phyloP scores from a whole-genome alignment of 805 yeast species.

The Pichia paraexigua region DNA sequence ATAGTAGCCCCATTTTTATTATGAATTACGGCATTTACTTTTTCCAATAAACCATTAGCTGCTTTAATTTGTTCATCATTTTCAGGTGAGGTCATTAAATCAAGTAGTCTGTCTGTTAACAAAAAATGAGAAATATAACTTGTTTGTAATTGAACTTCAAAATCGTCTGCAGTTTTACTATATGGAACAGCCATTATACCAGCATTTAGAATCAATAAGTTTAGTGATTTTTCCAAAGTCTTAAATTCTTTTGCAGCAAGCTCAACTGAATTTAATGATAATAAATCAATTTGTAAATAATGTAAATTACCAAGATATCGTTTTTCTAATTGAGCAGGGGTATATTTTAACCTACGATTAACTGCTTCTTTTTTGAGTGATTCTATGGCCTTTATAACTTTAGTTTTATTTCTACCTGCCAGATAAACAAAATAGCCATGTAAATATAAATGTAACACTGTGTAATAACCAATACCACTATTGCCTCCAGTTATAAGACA shows the following conservation, averaged over 20 bases:
- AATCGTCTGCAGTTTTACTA: constrained; percentile 49
- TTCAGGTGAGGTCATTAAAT: constrained; percentile 36
- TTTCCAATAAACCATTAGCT: background rate
- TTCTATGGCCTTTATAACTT: constrained; percentile 49
- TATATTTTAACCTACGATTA: constrained; percentile 19
- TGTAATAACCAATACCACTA: constrained; percentile 72
- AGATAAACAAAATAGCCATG: constrained; percentile 74
- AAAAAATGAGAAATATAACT: constrained; percentile 72
- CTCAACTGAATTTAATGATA: constrained; percentile 39
- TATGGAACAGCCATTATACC: constrained; percentile 76
- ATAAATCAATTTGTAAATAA: constrained; percentile 48
- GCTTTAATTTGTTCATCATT: background rate
- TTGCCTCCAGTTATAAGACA: constrained; percentile 79
- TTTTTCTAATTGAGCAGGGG: constrained; percentile 12
- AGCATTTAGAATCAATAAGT: constrained; percentile 67
- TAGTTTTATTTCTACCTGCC: constrained; percentile 56
- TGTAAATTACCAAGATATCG: constrained; percentile 43
- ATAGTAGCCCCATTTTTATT: constrained; percentile 10
- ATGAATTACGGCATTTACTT: background rate
- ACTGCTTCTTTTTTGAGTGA: constrained; percentile 50
- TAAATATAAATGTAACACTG: constrained; percentile 64
- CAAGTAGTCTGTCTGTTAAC: constrained; percentile 52
- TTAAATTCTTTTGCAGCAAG: constrained; percentile 41
- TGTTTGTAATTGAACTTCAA: constrained; percentile 75
- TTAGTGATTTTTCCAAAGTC: constrained; percentile 40